Percentiles rank a stretch among this genome's conserved stretches.
Evolutionary conservation across 768 basidiomycete species (phyloP).

Genomic region (Boletus rubroflammeus): DNA sequence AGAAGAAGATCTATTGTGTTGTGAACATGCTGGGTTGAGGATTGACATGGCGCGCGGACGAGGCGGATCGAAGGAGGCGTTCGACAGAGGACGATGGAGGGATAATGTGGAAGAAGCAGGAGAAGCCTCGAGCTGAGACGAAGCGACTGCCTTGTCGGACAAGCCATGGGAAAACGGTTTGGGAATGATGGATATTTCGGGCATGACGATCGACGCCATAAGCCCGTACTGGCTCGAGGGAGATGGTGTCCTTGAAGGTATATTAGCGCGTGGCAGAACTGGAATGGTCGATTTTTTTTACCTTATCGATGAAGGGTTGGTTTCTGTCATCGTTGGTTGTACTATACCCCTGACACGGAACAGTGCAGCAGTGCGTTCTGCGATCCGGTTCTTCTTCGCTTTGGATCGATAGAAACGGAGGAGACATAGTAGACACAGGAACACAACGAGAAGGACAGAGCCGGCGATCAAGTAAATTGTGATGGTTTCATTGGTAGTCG

Average conservation of each 20-base stretch:
- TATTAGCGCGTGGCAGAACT: not conserved
- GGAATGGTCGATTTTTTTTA: not conserved
- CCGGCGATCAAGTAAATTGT: conserved; percentile 40
- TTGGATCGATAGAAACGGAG: conserved; percentile 42
- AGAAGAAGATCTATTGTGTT: conserved; percentile 33
- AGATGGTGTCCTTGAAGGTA: conserved; percentile 5
- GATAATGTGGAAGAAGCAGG: conserved; percentile 40
- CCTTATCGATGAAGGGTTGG: conserved; percentile 4
- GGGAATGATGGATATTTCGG: conserved; percentile 43
- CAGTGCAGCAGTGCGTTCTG: conserved; percentile 40
- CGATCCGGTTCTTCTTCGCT: conserved; percentile 33
- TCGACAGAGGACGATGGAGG: not conserved
- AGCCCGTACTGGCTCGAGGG: conserved; percentile 42
- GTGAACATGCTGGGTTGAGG: conserved; percentile 20
- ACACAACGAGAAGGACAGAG: conserved; percentile 22
- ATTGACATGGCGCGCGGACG: conserved; percentile 13
- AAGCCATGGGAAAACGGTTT: conserved; percentile 39
- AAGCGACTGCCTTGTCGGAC: conserved; percentile 39
- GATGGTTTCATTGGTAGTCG: conserved; percentile 33
- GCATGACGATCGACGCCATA: conserved; percentile 47
- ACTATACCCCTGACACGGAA: conserved; percentile 21
- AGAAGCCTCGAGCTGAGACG: conserved; percentile 40
- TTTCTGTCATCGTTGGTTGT: conserved; percentile 6
- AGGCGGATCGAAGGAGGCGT: conserved; percentile 12
- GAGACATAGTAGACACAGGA: conserved; percentile 31